A percentile compares a stretch with the other conserved stretches of the same genome.
Conservation (phyloP, 1,284 basidiomycete genomes). For the Ganoderma multipileum region DNA sequence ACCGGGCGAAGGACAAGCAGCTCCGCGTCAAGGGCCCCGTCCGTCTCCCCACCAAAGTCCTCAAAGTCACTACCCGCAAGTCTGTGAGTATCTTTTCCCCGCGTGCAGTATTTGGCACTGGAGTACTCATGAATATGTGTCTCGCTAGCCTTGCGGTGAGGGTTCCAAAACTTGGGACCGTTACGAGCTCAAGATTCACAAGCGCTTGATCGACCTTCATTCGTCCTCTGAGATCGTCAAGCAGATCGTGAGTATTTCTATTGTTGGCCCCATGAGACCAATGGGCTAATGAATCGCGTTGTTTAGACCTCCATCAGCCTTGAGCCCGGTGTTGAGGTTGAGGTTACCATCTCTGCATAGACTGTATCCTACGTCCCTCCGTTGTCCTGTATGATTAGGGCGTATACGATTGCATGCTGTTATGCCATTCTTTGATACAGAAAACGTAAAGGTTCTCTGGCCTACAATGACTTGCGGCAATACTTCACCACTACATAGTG, state of each 20-base stretch:
- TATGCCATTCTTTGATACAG: neutral
- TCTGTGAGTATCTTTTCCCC: conserved; percentile 66
- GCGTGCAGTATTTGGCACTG: neutral
- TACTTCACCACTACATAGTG: neutral
- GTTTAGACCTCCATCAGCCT: conserved; percentile 97
- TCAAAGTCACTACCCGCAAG: conserved; percentile 99
- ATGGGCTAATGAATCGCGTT: conserved; percentile 4
- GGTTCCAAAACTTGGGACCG: conserved; percentile 99
- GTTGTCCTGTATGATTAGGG: conserved; percentile 26
- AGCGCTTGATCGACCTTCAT: conserved; percentile 99
- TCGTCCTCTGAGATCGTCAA: conserved; percentile 99
- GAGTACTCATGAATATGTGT: neutral
- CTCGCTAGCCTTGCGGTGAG: conserved; percentile 93
- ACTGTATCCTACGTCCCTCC: conserved; percentile 10
- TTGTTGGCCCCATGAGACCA: neutral
- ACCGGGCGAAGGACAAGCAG: conserved; percentile 99
- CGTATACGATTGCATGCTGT: conserved; percentile 22
- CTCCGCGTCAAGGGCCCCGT: conserved; percentile 99
- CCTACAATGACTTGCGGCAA: neutral
- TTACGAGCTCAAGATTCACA: conserved; percentile 99
- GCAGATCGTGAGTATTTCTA: conserved; percentile 84
- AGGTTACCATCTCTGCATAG: conserved; percentile 92
- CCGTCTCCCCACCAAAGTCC: conserved; percentile 97
- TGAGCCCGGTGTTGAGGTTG: conserved; percentile 99
- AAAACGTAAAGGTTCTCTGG: neutral